Conservation (phyloP, 345 rosid genomes). For the Brassica incana region DNA sequence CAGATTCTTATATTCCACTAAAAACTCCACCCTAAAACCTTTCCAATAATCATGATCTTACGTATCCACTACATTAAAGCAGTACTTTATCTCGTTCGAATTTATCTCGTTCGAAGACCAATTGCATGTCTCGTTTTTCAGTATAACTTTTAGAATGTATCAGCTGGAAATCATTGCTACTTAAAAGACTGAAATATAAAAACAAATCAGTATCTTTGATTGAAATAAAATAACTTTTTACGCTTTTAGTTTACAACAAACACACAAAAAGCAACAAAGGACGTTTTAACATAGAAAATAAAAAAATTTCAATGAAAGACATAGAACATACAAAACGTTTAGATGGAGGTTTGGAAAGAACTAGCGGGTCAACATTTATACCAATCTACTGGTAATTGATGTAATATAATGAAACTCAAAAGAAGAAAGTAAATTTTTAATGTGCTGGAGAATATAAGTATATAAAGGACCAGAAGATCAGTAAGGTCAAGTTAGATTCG, state of each 20-base stretch:
- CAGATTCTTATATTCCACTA: too few species aligned
- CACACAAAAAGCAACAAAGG: background rate
- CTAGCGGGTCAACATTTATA: background rate
- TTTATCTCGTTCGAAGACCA: background rate
- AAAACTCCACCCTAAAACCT: too few species aligned
- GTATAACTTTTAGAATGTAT: background rate
- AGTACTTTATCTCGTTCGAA: background rate
- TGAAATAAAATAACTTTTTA: background rate
- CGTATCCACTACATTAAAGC: background rate
- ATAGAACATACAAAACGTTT: background rate
- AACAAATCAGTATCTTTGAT: background rate
- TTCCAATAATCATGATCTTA: too few species aligned
- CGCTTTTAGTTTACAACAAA: background rate
- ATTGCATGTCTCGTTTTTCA: background rate
- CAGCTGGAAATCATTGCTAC: background rate
- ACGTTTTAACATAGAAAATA: background rate
- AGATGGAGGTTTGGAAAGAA: background rate
- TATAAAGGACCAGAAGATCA: slow-evolving; percentile 28
- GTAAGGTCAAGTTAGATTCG: slow-evolving; percentile 27
- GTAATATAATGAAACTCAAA: background rate
- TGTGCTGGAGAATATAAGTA: slow-evolving; percentile 30
- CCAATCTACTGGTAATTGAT: background rate
- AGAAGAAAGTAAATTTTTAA: background rate
- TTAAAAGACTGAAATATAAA: background rate
- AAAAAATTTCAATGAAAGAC: background rate